Percentiles rank a stretch among this genome's conserved stretches.
Evolutionary conservation across 306 rosid species (phyloP).

Genomic region (Casuarina glauca): DNA sequence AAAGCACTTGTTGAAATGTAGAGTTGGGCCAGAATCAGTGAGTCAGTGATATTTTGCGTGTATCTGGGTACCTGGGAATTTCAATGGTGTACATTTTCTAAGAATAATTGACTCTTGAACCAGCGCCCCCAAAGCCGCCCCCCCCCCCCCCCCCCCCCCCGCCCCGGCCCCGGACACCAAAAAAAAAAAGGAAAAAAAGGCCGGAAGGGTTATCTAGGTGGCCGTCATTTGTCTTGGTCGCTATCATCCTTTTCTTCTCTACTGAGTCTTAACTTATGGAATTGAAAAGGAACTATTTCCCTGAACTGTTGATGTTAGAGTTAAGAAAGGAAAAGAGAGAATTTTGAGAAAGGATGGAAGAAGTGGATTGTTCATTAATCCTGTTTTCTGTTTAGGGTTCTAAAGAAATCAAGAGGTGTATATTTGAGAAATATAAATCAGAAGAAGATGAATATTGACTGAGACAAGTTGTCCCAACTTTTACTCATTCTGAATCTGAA

Average conservation of each 20-base stretch:
- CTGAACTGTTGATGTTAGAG: neutral
- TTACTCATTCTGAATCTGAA: neutral
- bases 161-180: neutral
- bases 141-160: too few species aligned
- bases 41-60: neutral
- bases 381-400: neutral
- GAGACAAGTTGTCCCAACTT: neutral
- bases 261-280: neutral
- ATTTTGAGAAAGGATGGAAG: too few species aligned
- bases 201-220: too few species aligned
- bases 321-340: too few species aligned
- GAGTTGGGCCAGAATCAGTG: neutral
- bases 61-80: neutral
- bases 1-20: neutral
- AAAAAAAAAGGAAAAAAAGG: too few species aligned
- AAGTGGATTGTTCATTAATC: neutral
- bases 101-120: neutral
- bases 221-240: neutral
- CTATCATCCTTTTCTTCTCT: neutral
- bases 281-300: neutral
- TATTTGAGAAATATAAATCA: neutral
- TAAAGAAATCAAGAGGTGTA: too few species aligned
- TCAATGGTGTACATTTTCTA: neutral
- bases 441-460: neutral
- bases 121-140: too few species aligned